Evolutionary conservation across 2,329 filamentous ascomycete species (phyloP).

Genomic region (Colletotrichum tamarilloi): DNA sequence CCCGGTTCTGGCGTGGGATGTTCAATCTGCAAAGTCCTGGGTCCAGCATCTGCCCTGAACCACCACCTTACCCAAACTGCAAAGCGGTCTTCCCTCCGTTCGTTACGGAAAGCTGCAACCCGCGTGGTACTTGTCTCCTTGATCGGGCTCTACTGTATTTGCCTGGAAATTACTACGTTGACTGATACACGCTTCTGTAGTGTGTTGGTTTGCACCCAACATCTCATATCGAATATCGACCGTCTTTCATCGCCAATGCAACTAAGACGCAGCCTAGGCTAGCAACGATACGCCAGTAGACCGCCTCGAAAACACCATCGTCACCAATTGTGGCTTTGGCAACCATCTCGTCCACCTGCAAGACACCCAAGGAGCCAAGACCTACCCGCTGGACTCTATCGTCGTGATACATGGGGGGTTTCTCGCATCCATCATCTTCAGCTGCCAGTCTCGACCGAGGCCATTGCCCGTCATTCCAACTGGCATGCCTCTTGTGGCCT

Average conservation of each 20-base stretch:
- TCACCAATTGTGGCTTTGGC: slow-evolving; percentile 21
- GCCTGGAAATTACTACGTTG: background rate
- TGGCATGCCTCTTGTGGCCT: background rate
- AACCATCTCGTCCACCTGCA: background rate
- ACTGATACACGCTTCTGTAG: background rate
- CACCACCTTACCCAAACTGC: too few species aligned
- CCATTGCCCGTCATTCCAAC: slow-evolving; percentile 4
- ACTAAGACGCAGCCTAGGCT: slow-evolving; percentile 12
- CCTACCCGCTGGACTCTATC: background rate
- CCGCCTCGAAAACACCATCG: slow-evolving; percentile 25
- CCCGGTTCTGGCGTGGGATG: slow-evolving; percentile 23
- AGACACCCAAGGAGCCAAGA: background rate
- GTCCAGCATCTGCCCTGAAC: background rate
- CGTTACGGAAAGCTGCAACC: slow-evolving; percentile 4
- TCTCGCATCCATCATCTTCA: background rate
- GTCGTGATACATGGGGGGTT: background rate
- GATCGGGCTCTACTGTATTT: background rate
- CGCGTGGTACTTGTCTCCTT: slow-evolving; percentile 18
- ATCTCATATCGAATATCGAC: background rate
- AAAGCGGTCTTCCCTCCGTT: slow-evolving; percentile 17
- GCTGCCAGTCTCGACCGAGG: slow-evolving; percentile 1
- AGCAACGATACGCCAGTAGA: slow-evolving; percentile 17
- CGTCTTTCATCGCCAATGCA: background rate
- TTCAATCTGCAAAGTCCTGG: background rate
- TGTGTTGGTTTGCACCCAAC: background rate